Conservation (phyloP, 257 asterid genomes). For the Prunella vulgaris region DNA sequence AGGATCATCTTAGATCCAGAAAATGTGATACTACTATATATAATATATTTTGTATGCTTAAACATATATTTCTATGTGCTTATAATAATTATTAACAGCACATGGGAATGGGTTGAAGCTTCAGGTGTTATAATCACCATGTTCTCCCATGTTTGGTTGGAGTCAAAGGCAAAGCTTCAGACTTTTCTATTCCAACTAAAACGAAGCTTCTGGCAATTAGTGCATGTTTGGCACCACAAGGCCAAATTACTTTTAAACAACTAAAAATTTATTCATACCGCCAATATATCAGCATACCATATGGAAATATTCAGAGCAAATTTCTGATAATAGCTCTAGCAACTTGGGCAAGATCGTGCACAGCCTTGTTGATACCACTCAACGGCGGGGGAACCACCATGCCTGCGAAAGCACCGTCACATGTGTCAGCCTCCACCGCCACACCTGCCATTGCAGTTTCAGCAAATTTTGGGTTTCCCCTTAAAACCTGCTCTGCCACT, state of each 20-base stretch:
- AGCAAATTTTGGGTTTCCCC: constrained; percentile 50
- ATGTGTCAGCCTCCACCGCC: constrained; percentile 42
- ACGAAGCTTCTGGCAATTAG: no score
- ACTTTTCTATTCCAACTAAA: no score
- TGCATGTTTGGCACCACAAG: no score
- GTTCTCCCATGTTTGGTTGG: neutral
- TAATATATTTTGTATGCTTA: neutral
- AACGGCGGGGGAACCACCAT: constrained; percentile 23
- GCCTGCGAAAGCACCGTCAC: constrained; percentile 30
- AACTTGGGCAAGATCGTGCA: constrained; percentile 34
- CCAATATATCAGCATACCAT: no score
- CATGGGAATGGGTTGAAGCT: no score
- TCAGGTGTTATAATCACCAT: neutral
- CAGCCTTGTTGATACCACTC: constrained; percentile 15
- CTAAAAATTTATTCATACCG: no score
- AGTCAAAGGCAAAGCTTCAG: neutral
- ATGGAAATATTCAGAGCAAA: constrained; percentile 22
- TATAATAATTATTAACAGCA: no score
- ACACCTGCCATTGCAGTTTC: constrained; percentile 56
- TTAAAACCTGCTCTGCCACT: constrained; percentile 35
- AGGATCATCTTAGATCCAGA: constrained; percentile 29
- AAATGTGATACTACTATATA: constrained; percentile 8
- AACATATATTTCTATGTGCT: no score
- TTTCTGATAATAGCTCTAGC: constrained; percentile 44
- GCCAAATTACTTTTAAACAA: no score